These are phyloP conservation scores for Annona squamosa DNA, from an alignment of 164 flowering plant genomes.

Conservation along the genomic window DNA sequence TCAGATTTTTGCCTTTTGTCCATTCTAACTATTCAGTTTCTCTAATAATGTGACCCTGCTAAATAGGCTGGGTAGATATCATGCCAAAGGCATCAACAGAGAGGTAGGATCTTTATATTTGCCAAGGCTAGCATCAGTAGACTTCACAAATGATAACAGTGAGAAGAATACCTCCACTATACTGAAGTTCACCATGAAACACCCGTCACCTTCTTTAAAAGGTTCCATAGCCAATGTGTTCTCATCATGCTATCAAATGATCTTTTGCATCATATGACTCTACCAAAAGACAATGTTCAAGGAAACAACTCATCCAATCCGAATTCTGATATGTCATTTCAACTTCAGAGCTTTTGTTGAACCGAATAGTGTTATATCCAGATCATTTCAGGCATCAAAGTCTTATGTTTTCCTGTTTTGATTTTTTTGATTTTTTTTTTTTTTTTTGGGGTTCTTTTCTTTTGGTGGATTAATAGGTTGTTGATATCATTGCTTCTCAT, in stretches of 20 bases:
- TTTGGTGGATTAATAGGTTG: conserved; percentile 40
- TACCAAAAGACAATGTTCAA: not conserved
- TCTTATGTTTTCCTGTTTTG: no score
- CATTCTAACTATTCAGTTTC: no score
- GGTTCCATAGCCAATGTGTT: not conserved
- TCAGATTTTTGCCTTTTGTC: no score
- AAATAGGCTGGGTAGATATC: no score
- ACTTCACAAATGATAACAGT: not conserved
- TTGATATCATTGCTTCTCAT: conserved; percentile 61
- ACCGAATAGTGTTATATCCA: not conserved
- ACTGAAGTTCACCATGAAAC: not conserved
- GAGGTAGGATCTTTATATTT: no score
- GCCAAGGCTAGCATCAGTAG: not conserved
- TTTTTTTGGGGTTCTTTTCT: not conserved
- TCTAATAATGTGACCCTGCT: no score
- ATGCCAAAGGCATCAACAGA: no score
- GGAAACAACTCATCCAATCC: no score
- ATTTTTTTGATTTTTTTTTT: no score
- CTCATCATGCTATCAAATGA: not conserved
- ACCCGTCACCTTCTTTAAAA: not conserved
- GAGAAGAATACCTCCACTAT: not conserved
- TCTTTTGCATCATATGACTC: not conserved
- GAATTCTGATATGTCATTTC: no score
- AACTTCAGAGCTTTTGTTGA: not conserved
- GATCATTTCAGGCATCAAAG: not conserved